A percentile compares a stretch with the other conserved stretches of the same genome.
phyloP scores from a whole-genome alignment of 352 stramenopile genomes.

The Discostella stelligera region DNA sequence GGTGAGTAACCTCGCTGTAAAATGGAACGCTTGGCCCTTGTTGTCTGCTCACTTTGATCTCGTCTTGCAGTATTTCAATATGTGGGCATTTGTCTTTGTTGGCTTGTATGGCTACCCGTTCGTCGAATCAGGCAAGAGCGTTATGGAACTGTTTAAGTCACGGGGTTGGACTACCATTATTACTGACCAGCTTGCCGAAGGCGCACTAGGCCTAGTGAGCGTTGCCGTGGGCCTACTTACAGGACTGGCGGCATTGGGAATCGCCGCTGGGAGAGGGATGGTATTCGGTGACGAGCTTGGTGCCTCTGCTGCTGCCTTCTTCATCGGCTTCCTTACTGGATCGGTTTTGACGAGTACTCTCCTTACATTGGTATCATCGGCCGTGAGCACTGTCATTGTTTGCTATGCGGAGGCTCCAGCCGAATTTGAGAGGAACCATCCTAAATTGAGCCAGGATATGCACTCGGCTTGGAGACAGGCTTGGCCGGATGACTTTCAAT shows the following conservation, averaged over 20 bases:
- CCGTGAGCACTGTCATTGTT: conserved; percentile 94
- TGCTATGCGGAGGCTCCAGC: conserved; percentile 89
- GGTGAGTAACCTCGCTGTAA: conserved; percentile 64
- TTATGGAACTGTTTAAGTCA: conserved; percentile 90
- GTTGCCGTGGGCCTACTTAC: conserved; percentile 84
- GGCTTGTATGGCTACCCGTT: conserved; percentile 92
- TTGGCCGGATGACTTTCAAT: conserved; percentile 54
- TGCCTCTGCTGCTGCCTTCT: conserved; percentile 51
- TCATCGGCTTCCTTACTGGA: conserved; percentile 84
- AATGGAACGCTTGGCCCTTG: not conserved
- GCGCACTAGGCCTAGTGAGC: conserved; percentile 88
- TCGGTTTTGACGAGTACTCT: conserved; percentile 87
- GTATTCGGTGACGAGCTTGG: conserved; percentile 48
- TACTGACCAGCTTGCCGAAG: conserved; percentile 93
- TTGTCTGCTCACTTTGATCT: not conserved
- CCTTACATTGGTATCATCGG: conserved; percentile 89
- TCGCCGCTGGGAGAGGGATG: conserved; percentile 43
- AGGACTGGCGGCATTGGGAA: conserved; percentile 44
- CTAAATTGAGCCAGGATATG: conserved; percentile 69
- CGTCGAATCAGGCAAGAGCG: conserved; percentile 88
- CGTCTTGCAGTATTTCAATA: conserved; percentile 86
- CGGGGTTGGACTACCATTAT: conserved; percentile 95
- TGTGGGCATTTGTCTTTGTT: conserved; percentile 92
- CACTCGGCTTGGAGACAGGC: conserved; percentile 51
- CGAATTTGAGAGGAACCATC: conserved; percentile 73